Base-by-base conservation (phyloP, 331 rosid genomes). In the Rosa hybrid region DNA sequence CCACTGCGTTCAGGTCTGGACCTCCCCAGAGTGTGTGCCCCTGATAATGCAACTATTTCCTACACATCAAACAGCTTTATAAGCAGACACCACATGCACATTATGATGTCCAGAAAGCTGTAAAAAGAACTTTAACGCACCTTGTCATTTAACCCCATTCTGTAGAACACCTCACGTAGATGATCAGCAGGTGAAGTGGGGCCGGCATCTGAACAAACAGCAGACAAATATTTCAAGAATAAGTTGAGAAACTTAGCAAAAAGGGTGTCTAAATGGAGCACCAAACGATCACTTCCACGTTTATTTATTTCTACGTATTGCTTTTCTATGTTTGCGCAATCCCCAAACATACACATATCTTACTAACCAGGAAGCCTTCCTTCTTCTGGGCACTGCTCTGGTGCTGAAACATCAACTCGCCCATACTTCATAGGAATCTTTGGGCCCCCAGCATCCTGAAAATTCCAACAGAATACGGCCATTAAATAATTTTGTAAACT, bases 11-110 rank as follows among this genome's bases (percentile, higher is more conserved):
- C 98, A 20, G 97, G 99, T 81, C 98, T 94, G 75, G 98, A 88
- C 78, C 99, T 84, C 73, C 99, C 98, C 65, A 96, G 80, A n/a
- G 99, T 96, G 85, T 96, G 99, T 0, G 98, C 99, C 72, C 99
- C 99, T 57, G 98, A 96, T 83, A 96, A 83, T 54, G 97, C 99
- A 83, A 93, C 99, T 81, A 96, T 93, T 90, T 96, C 98, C 98
- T 96, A 84, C 80, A 86, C 71, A 86, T 64, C 48, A 79, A 85
- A 53, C 54, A 76, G 68, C 54, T 72, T 50, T 68, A 71, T 76
- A 76, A 44, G 81, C 81, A 71, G 85, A 77, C 65, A 68, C 64
- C 72, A 83, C 23, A 30, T 41, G 86, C 75, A 48, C 45, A 77
- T 34, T 13, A 54, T 12, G 54, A 59, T 41, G 79, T 72, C 74